These are phyloP conservation scores for Collybia mongolica DNA, from an alignment of 768 basidiomycete genomes.

Conservation along the genomic window DNA sequence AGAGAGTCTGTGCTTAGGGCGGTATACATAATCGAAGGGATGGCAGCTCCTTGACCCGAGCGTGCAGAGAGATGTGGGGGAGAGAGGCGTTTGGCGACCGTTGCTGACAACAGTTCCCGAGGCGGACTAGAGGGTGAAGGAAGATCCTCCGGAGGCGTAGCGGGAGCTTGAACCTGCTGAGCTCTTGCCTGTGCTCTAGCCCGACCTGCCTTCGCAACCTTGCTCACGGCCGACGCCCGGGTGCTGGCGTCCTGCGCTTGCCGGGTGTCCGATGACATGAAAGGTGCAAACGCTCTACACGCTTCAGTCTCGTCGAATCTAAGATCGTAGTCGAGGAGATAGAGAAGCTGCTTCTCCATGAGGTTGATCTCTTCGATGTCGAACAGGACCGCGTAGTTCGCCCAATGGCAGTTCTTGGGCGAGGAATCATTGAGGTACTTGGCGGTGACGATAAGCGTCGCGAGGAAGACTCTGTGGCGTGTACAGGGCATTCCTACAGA, in stretches of 20 bases:
- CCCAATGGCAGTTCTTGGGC: slow-evolving; percentile 95
- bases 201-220: slow-evolving; percentile 49
- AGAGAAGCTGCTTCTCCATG: slow-evolving; percentile 97
- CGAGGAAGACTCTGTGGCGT: slow-evolving; percentile 93
- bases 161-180: slow-evolving; percentile 38
- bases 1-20: slow-evolving; percentile 39
- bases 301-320: slow-evolving; percentile 86
- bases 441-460: slow-evolving; percentile 90
- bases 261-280: slow-evolving; percentile 39
- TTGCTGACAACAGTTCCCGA: background rate
- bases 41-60: slow-evolving; percentile 17
- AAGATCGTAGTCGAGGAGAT: slow-evolving; percentile 89
- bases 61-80: slow-evolving; percentile 35
- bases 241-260: slow-evolving; percentile 29
- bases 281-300: slow-evolving; percentile 66
- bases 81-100: slow-evolving; percentile 44
- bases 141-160: slow-evolving; percentile 38
- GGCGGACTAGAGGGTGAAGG: slow-evolving; percentile 33
- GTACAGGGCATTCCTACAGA: slow-evolving; percentile 80
- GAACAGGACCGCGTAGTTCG: slow-evolving; percentile 71
- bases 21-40: slow-evolving; percentile 39
- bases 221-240: slow-evolving; percentile 51
- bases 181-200: slow-evolving; percentile 40
- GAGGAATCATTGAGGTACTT: slow-evolving; percentile 98
- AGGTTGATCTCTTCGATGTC: slow-evolving; percentile 82